Conservation (phyloP, 371 early-diverging fungal genomes). For the Basidiobolus meristosporus region DNA sequence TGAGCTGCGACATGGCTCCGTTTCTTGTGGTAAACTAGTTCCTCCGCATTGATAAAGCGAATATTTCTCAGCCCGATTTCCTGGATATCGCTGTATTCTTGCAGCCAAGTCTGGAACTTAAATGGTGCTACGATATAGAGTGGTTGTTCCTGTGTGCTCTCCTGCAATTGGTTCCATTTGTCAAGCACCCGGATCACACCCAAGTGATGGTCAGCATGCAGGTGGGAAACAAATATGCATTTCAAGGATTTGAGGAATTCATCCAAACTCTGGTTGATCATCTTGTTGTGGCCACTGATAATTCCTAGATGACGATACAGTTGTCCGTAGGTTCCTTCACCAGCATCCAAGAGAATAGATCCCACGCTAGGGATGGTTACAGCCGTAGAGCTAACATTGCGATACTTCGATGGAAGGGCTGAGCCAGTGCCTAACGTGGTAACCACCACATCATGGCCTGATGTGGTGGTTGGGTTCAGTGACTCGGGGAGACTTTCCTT, state of each 20-base stretch:
- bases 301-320: slow-evolving; percentile 64
- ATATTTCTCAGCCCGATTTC: slow-evolving; percentile 25
- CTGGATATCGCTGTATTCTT: slow-evolving; percentile 44
- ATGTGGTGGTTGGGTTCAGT: slow-evolving; percentile 16
- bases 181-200: slow-evolving; percentile 62
- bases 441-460: slow-evolving; percentile 20
- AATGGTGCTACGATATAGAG: slow-evolving; percentile 41
- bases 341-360: slow-evolving; percentile 79
- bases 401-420: slow-evolving; percentile 83
- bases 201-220: slow-evolving; percentile 98
- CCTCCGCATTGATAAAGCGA: slow-evolving; percentile 22
- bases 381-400: slow-evolving; percentile 86
- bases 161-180: slow-evolving; percentile 18
- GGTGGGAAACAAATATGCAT: slow-evolving; percentile 86
- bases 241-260: slow-evolving; percentile 26
- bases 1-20: neutral
- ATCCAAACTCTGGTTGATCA: slow-evolving; percentile 6
- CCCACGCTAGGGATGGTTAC: slow-evolving; percentile 36
- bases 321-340: slow-evolving; percentile 92
- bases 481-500: too few relatives aligned
- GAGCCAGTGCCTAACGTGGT: slow-evolving; percentile 93
- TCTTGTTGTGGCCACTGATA: neutral
- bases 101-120: slow-evolving; percentile 33
- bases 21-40: slow-evolving; percentile 7
- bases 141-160: slow-evolving; percentile 2